phyloP scores from a whole-genome alignment of 2,329 filamentous ascomycete species.

The Boeremia lycopersici region DNA sequence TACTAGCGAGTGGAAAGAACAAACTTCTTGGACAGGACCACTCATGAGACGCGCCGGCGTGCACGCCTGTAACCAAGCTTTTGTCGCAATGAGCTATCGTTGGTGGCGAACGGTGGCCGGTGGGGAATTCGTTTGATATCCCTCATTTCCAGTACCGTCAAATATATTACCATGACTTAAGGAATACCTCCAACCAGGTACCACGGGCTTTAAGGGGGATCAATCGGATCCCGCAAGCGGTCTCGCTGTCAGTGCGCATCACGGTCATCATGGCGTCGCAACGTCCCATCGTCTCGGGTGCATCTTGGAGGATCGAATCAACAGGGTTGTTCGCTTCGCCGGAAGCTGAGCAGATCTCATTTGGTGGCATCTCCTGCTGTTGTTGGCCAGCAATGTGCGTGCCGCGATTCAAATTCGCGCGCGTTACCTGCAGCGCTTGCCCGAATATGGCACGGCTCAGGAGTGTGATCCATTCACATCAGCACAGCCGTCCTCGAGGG shows the following conservation, averaged over 20 bases:
- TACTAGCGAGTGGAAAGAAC: slow-evolving; percentile 21
- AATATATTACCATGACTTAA: slow-evolving; percentile 10
- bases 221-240: neutral
- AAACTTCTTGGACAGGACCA: slow-evolving; percentile 24
- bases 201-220: neutral
- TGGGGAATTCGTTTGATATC: slow-evolving; percentile 26
- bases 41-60: slow-evolving; percentile 40
- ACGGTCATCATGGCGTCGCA: slow-evolving; percentile 3
- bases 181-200: slow-evolving; percentile 6
- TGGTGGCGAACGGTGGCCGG: slow-evolving; percentile 29
- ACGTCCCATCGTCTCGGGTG: slow-evolving; percentile 9
- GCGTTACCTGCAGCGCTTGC: slow-evolving; percentile 23
- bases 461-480: slow-evolving; percentile 16
- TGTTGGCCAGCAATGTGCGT: slow-evolving; percentile 21
- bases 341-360: slow-evolving; percentile 24
- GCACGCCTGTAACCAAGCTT: slow-evolving; percentile 29
- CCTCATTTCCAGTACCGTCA: slow-evolving; percentile 37
- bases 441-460: slow-evolving; percentile 12
- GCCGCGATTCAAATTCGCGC: slow-evolving; percentile 24
- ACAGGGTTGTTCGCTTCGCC: slow-evolving; percentile 15
- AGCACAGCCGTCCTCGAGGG: slow-evolving; percentile 10
- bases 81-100: slow-evolving; percentile 31
- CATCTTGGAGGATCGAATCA: slow-evolving; percentile 12
- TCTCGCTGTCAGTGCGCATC: slow-evolving; percentile 3
- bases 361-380: slow-evolving; percentile 20